A percentile compares a stretch with the other conserved stretches of the same genome.
These are phyloP conservation scores for Mortierella sp. DNA, from an alignment of 371 early-diverging fungal genomes.

Conservation along the genomic window DNA sequence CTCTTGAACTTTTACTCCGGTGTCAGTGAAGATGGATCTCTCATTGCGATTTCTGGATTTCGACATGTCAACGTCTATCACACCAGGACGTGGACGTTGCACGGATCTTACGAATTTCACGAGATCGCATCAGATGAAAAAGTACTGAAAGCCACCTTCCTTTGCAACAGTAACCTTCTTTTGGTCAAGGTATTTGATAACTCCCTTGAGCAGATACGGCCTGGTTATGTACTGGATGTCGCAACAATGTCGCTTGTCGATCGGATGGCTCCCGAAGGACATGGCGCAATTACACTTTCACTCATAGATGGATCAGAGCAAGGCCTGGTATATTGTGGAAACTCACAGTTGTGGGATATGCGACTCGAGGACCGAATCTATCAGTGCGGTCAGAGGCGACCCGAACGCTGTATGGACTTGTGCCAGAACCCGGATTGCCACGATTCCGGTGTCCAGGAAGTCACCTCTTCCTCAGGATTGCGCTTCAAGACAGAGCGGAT, in stretches of 20 bases:
- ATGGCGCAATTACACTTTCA: not conserved
- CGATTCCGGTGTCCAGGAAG: not conserved
- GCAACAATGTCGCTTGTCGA: not conserved
- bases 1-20: not conserved
- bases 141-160: not conserved
- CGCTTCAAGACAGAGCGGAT: not conserved
- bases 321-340: not conserved
- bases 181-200: not conserved
- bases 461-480: not conserved
- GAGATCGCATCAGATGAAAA: not conserved
- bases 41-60: not conserved
- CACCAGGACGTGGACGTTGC: not conserved
- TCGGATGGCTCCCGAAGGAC: not conserved
- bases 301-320: not conserved
- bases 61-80: not conserved
- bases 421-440: not conserved
- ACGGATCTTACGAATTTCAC: not conserved
- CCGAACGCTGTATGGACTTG: not conserved
- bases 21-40: not conserved
- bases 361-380: not conserved
- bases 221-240: not conserved
- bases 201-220: not conserved
- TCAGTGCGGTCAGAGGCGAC: not conserved
- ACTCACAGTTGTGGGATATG: not conserved
- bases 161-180: not conserved